Percentiles rank a stretch among this genome's conserved stretches.
phyloP scores from a whole-genome alignment of 768 basidiomycete genomes.

The Gyrodon lividus region DNA sequence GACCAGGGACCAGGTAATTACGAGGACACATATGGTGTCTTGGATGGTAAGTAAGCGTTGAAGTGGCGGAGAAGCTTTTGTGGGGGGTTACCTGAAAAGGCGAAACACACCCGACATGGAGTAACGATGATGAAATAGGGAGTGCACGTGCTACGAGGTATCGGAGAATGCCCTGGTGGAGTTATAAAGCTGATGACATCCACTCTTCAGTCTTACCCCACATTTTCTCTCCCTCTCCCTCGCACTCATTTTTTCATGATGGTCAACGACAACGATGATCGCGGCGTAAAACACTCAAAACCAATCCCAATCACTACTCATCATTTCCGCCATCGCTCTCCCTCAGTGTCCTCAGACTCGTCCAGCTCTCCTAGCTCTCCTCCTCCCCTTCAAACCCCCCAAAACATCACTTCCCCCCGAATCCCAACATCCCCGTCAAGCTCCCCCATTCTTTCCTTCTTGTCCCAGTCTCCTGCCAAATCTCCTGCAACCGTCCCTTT shows the following conservation, averaged over 20 bases:
- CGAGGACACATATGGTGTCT: too few relatives aligned
- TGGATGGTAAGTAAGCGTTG: not conserved
- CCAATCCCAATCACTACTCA: constrained; percentile 61
- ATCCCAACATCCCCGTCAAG: constrained; percentile 54
- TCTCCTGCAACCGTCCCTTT: constrained; percentile 58
- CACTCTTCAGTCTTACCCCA: not conserved
- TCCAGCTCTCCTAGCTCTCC: constrained; percentile 55
- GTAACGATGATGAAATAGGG: not conserved
- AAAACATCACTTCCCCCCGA: constrained; percentile 39
- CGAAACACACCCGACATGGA: not conserved
- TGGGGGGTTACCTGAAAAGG: not conserved
- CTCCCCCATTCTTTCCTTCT: constrained; percentile 72
- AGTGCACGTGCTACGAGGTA: constrained; percentile 11
- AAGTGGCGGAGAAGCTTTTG: not conserved
- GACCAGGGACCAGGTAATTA: too few relatives aligned
- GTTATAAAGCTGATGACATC: constrained; percentile 16
- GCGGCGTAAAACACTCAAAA: constrained; percentile 50
- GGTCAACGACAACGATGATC: constrained; percentile 17
- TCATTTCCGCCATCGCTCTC: constrained; percentile 53
- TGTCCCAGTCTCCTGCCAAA: constrained; percentile 59
- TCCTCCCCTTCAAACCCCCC: constrained; percentile 52
- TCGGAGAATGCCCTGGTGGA: constrained; percentile 9
- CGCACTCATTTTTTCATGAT: constrained; percentile 15
- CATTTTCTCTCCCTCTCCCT: constrained; percentile 4
- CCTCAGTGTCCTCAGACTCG: constrained; percentile 61